A percentile compares a stretch with the other conserved stretches of the same genome.
phyloP scores from a whole-genome alignment of 805 yeast genomes.

The Wickerhamomyces bisporus region DNA sequence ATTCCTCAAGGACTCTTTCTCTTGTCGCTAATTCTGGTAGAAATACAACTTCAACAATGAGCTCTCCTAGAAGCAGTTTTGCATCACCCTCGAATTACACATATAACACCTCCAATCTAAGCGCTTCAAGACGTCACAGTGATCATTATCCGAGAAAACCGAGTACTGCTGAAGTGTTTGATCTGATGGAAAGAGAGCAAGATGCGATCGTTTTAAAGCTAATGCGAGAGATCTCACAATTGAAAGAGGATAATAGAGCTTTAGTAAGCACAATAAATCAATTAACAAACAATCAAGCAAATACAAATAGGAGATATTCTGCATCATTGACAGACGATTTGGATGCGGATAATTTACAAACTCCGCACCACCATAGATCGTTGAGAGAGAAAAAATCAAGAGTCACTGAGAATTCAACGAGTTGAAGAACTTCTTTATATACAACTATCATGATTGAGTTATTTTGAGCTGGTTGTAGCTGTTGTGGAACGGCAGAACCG shows the following conservation, averaged over 20 bases:
- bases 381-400: too few relatives aligned
- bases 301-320: not conserved
- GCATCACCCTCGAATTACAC: conserved; percentile 6
- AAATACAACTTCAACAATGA: conserved; percentile 5
- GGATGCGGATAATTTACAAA: not conserved
- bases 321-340: not conserved
- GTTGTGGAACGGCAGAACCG: too few relatives aligned
- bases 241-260: conserved; percentile 48
- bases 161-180: conserved; percentile 45
- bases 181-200: conserved; percentile 67
- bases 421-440: too few relatives aligned
- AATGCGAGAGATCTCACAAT: conserved; percentile 52
- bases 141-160: conserved; percentile 19
- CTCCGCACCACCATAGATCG: too few relatives aligned
- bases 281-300: conserved; percentile 4
- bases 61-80: conserved; percentile 20
- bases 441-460: too few relatives aligned
- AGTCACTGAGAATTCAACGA: too few relatives aligned
- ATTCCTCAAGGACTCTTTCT: conserved; percentile 9
- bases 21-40: conserved; percentile 7
- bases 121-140: conserved; percentile 13
- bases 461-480: too few relatives aligned
- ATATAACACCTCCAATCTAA: conserved; percentile 5
- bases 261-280: conserved; percentile 25
- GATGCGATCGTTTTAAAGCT: conserved; percentile 66